Conservation (phyloP, 768 basidiomycete species). For the Kwoniella bestiolae region DNA sequence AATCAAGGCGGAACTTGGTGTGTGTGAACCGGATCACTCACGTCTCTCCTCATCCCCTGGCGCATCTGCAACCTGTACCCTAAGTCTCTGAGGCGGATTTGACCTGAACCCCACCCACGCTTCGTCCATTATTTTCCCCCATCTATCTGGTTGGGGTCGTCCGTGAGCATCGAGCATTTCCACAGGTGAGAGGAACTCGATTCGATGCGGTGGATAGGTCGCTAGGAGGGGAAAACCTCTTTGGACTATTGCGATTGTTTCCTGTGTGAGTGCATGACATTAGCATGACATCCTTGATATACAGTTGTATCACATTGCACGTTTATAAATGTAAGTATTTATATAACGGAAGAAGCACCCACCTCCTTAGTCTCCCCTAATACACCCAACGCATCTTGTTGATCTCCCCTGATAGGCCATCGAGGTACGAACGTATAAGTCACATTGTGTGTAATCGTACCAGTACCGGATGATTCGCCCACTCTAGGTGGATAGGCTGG, state of each 20-base stretch:
- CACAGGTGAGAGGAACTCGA: slow-evolving; percentile 33
- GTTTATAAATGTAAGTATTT: too few species aligned
- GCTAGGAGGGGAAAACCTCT: slow-evolving; percentile 25
- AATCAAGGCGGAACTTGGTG: too few species aligned
- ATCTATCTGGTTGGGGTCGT: background rate
- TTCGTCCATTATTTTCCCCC: background rate
- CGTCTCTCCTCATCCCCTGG: background rate
- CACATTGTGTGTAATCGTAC: slow-evolving; percentile 12
- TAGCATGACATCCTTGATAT: background rate
- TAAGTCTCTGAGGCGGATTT: background rate
- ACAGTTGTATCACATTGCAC: too few species aligned
- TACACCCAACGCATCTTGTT: slow-evolving; percentile 38
- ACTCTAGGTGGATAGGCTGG: slow-evolving; percentile 21
- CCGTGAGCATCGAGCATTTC: slow-evolving; percentile 7
- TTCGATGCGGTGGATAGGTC: slow-evolving; percentile 28
- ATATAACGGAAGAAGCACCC: slow-evolving; percentile 1
- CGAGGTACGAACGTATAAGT: slow-evolving; percentile 41
- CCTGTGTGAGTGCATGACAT: slow-evolving; percentile 8
- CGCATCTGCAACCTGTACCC: background rate
- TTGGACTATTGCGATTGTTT: slow-evolving; percentile 34
- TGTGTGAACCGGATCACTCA: too few species aligned
- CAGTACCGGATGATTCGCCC: background rate
- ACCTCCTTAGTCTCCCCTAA: slow-evolving; percentile 31
- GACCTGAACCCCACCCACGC: background rate
- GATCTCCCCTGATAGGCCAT: slow-evolving; percentile 30